Evolutionary conservation across 129 eudicot species (phyloP).

Genomic region (Escallonia rubra): DNA sequence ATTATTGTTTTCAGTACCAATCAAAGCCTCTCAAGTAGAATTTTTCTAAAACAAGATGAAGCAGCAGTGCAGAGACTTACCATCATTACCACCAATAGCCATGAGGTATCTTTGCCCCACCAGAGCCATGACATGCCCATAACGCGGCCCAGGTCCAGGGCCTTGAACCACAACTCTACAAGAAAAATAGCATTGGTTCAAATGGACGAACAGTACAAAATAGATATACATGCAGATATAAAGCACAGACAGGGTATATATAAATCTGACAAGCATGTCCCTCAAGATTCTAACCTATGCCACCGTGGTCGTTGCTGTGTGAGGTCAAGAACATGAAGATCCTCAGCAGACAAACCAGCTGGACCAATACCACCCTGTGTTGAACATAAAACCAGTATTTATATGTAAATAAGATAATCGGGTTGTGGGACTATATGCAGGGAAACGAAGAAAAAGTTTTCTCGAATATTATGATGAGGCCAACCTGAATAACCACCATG

Average conservation of each 20-base stretch:
- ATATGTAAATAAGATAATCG: not conserved
- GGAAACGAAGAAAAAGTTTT: not conserved
- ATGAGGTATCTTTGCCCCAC: conserved; percentile 97
- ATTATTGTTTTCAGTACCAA: conserved; percentile 3
- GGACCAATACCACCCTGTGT: conserved; percentile 96
- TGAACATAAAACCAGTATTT: conserved; percentile 5
- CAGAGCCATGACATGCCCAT: conserved; percentile 99
- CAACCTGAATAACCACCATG: conserved; percentile 98
- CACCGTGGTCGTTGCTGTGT: conserved; percentile 94
- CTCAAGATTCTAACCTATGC: conserved; percentile 78
- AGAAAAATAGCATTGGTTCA: conserved; percentile 16
- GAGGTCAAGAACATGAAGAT: conserved; percentile 97
- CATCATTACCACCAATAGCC: conserved; percentile 99
- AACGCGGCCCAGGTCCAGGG: conserved; percentile 98
- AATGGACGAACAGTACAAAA: not conserved
- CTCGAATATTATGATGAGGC: conserved; percentile 3
- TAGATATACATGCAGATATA: not conserved
- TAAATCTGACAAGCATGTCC: conserved; percentile 6
- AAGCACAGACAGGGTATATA: not conserved
- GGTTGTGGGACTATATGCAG: not conserved
- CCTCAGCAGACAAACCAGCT: conserved; percentile 98
- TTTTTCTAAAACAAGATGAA: not conserved
- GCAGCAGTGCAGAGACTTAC: conserved; percentile 32
- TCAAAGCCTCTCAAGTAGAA: not conserved
- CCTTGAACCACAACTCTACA: conserved; percentile 97